Percentiles rank a stretch among this genome's conserved stretches.
Evolutionary conservation across 2,329 filamentous ascomycete species (phyloP).

Genomic region (Botrytis tulipae): DNA sequence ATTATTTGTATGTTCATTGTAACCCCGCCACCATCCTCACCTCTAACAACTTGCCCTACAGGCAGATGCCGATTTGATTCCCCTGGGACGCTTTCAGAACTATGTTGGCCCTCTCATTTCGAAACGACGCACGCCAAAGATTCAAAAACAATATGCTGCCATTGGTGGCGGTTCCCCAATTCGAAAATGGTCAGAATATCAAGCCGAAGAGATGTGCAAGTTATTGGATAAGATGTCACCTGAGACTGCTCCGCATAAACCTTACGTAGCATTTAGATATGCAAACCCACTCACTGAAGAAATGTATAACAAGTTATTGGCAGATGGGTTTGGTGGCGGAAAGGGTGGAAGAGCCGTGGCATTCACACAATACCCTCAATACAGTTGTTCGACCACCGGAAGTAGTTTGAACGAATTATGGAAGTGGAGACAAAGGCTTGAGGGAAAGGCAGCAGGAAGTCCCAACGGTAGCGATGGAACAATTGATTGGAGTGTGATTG

Average conservation of each 20-base stretch:
- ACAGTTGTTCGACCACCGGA: conserved; percentile 95
- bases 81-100: conserved; percentile 84
- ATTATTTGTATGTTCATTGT: conserved; percentile 69
- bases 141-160: conserved; percentile 89
- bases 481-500: conserved; percentile 96
- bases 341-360: conserved; percentile 91
- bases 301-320: conserved; percentile 79
- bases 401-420: conserved; percentile 95
- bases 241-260: conserved; percentile 92
- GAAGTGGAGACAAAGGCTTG: conserved; percentile 90
- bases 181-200: conserved; percentile 95
- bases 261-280: conserved; percentile 96
- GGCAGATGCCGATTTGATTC: conserved; percentile 92
- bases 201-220: conserved; percentile 95
- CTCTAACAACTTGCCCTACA: conserved; percentile 41
- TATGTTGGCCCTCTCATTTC: conserved; percentile 90
- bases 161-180: conserved; percentile 99
- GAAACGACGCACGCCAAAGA: conserved; percentile 86
- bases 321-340: conserved; percentile 86
- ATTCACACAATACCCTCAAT: conserved; percentile 98
- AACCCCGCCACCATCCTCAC: conserved; percentile 11
- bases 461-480: conserved; percentile 56
- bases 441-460: conserved; percentile 61
- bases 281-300: conserved; percentile 90
- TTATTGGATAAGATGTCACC: conserved; percentile 87